Conservation (phyloP, 495 filamentous ascomycete genomes). For the Trichoderma reesei region DNA sequence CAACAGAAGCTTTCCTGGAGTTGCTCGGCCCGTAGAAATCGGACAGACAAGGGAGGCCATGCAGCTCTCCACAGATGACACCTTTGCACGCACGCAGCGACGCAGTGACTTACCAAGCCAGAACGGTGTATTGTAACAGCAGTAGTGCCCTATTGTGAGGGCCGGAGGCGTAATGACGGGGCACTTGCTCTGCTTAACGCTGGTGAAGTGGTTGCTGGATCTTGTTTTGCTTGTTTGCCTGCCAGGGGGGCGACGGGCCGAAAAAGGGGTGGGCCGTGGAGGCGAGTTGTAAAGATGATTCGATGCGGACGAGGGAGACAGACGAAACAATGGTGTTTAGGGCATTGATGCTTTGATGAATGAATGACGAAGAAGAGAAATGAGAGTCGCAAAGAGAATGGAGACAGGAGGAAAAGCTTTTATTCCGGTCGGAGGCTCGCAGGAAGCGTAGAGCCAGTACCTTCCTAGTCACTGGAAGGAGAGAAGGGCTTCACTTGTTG, state of each 20-base stretch:
- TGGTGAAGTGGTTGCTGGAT: neutral
- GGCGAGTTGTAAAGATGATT: neutral
- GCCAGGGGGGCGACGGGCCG: neutral
- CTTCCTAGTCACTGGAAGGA: too few species aligned
- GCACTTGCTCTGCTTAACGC: constrained; percentile 2
- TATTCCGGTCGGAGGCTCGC: too few species aligned
- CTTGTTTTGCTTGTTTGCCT: neutral
- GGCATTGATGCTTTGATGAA: neutral
- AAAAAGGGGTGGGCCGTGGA: constrained; percentile 1
- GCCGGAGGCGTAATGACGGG: neutral
- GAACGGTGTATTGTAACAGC: neutral
- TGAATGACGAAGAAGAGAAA: neutral
- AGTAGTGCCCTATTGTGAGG: neutral
- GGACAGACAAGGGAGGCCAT: neutral
- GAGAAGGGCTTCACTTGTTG: too few species aligned
- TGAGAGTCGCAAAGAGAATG: neutral
- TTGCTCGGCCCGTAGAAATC: neutral
- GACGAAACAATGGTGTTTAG: neutral
- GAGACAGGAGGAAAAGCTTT: neutral
- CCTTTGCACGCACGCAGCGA: neutral
- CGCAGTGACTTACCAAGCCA: constrained; percentile 1
- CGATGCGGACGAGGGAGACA: neutral
- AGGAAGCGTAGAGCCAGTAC: too few species aligned
- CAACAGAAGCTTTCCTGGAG: neutral
- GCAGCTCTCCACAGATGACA: constrained; percentile 7